Evolutionary conservation across 345 rosid genomes (phyloP), one percentile per base, ranked within the genome.

Genomic region (Euphorbia lathyris): DNA sequence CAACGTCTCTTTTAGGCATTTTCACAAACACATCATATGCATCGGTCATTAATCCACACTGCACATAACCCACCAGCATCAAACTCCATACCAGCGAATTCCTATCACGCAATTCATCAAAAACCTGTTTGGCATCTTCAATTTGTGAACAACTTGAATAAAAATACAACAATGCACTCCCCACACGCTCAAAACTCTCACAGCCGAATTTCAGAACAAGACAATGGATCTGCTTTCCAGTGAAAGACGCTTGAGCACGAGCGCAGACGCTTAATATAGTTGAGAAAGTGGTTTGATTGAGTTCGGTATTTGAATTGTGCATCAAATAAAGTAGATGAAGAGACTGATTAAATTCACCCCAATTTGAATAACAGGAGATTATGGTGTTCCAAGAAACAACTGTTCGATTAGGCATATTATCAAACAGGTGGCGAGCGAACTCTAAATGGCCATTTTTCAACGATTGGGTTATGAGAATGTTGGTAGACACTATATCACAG

Each of bases 51-150:
- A 69, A 48, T 60, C 74, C 80, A 64, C 82, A 80, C 34, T 77
- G 78, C 69, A 84, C 90, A 65, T 82, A 82, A 36, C 82, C 83
- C 51, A 74, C 83, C 29, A 84, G 68, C 90, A 83, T 74, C 82
- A 72, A 67, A 63, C 67, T 78, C 85, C 83, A 86, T 71, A 84
- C 58, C 45, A 77, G 56, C 71, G 63, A 78, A 73, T 79, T 84
- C 65, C 65, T 63, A 27, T 58, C 76, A 30, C 22, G 68, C 65
- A 86, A 71, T 42, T 84, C 81, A 8, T 71, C 58, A 71, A 86
- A 86, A 68, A 86, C 77, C 65, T 29, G 64, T 63, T 69, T 55
- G 0, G 84, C 85, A 56, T 76, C 77, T n/a, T 66, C 70, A 7
- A 83, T 84, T 23, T 68, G 58, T 25, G 43, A 53, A 65, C n/a